These are phyloP conservation scores for Cyclocybe aegerita DNA, from an alignment of 768 basidiomycete genomes.

Conservation along the genomic window DNA sequence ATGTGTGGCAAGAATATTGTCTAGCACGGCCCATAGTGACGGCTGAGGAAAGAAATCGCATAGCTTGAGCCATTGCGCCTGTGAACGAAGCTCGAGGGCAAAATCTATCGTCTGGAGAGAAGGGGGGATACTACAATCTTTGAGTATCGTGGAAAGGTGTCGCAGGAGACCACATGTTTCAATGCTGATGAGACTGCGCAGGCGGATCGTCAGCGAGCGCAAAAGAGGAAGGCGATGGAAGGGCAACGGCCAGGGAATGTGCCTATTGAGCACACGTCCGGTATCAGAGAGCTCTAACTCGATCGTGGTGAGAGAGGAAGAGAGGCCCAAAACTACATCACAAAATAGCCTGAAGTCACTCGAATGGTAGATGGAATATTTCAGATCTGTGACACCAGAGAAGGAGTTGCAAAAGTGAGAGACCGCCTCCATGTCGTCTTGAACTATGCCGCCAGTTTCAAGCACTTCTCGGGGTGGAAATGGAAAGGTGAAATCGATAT, in stretches of 20 bases:
- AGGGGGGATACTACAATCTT: background rate
- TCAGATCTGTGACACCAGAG: slow-evolving; percentile 7
- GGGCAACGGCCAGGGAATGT: slow-evolving; percentile 2
- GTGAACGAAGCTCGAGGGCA: slow-evolving; percentile 9
- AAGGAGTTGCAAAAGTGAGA: slow-evolving; percentile 4
- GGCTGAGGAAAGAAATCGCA: slow-evolving; percentile 13
- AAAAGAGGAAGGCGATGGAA: slow-evolving; percentile 9
- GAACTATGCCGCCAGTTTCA: background rate
- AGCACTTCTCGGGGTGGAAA: background rate
- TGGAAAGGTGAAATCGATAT: slow-evolving; percentile 16
- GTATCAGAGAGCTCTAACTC: slow-evolving; percentile 8
- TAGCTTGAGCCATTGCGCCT: slow-evolving; percentile 12
- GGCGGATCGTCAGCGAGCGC: slow-evolving; percentile 4
- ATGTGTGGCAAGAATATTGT: slow-evolving; percentile 1
- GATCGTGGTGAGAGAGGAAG: slow-evolving; percentile 6
- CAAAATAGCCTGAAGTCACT: slow-evolving; percentile 11
- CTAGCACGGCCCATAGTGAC: slow-evolving; percentile 10
- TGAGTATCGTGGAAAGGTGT: slow-evolving; percentile 9
- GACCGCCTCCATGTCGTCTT: background rate
- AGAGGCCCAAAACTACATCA: slow-evolving; percentile 1
- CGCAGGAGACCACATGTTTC: slow-evolving; percentile 6
- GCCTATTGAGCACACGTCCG: slow-evolving; percentile 4
- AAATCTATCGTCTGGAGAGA: slow-evolving; percentile 9
- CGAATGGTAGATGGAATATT: slow-evolving; percentile 8
- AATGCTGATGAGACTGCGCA: slow-evolving; percentile 8